Base-by-base conservation (phyloP, 1,139 yeast species). In the Suhomyces panamericanus region DNA sequence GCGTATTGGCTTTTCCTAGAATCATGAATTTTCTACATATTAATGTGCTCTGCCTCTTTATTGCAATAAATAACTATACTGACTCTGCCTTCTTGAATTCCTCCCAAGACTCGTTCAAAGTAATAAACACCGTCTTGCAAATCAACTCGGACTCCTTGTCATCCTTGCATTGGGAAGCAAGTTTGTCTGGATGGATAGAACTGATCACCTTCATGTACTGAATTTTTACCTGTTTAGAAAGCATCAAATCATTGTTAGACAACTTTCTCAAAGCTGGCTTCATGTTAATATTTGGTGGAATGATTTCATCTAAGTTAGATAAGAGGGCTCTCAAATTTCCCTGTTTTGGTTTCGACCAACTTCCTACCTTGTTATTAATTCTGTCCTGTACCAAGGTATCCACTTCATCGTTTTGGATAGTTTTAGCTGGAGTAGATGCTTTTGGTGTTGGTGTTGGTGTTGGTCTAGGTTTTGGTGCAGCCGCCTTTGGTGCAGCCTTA, bases 121-220 rank as follows among this genome's bases (percentile, higher is more conserved):
- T 75, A 37, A 90, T 86, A 59, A 95, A 95, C 0, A 93, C 95
- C 9, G 83, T 82, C 56, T 90, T 93, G 28, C 98, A 95, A 42
- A 91, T 73, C 85, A 91, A 80, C 60, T 85, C 85, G 49, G 81
- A 80, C 55, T 88, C 93, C n/a, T 81, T 69, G 27, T 69, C 65
- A 8, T 83, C 66, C 29, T 73, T 70, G 24, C 56, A 52, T 39
- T 55, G 58, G 15, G 54, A 51, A 4, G 81, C 72, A 33, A 90
- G 69, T 63, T 95, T 95, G 63, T 95, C 99, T 0, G 99, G 99
- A 60, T 95, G 99, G 6, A 95, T 89, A 54, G 85, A 81, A 29
- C 96, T 84, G 35, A 90, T 95, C 1, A 96, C 98, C 63, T 89
- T 93, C 91, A 95, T 80, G 64, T 93, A 95, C 29, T 75, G 75